A percentile compares a stretch with the other conserved stretches of the same genome.
Conservation (phyloP, 768 basidiomycete species). For the Termitomyces sp. region DNA sequence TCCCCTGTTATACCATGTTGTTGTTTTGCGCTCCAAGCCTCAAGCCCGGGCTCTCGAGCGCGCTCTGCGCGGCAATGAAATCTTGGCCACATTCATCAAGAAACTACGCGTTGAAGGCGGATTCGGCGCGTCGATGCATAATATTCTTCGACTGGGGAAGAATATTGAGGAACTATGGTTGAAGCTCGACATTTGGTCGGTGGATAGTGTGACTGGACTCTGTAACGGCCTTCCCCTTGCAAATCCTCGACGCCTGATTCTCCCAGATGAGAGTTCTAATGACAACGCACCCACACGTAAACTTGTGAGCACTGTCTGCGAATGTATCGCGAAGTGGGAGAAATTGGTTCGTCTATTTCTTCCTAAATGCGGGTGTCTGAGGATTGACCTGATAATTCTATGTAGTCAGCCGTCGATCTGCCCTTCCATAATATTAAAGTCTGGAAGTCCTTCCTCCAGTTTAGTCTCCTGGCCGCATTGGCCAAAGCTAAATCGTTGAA, state of each 20-base stretch:
- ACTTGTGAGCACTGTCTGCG: constrained; percentile 1
- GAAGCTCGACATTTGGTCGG: background rate
- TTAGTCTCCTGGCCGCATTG: background rate
- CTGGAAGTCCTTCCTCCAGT: background rate
- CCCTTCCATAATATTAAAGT: background rate
- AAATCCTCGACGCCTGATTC: constrained; percentile 5
- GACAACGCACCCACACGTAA: constrained; percentile 1
- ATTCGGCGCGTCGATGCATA: constrained; percentile 13
- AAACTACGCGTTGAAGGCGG: constrained; percentile 27
- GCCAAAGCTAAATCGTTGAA: background rate
- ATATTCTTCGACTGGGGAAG: constrained; percentile 2
- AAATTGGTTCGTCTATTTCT: background rate
- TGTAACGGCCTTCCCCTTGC: constrained; percentile 3
- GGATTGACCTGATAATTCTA: background rate
- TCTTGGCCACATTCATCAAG: constrained; percentile 22
- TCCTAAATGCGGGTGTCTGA: background rate
- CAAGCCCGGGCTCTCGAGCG: constrained; percentile 21
- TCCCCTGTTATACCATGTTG: constrained; percentile 23
- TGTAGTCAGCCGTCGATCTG: constrained; percentile 1
- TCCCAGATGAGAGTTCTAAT: background rate
- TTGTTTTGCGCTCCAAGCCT: constrained; percentile 23
- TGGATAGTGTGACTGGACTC: constrained; percentile 5
- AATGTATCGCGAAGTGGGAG: constrained; percentile 2
- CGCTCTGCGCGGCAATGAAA: constrained; percentile 14
- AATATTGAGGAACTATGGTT: constrained; percentile 9